A percentile compares a stretch with the other conserved stretches of the same genome.
Conservation (phyloP, 768 basidiomycete genomes). For the Boletus bicolor region DNA sequence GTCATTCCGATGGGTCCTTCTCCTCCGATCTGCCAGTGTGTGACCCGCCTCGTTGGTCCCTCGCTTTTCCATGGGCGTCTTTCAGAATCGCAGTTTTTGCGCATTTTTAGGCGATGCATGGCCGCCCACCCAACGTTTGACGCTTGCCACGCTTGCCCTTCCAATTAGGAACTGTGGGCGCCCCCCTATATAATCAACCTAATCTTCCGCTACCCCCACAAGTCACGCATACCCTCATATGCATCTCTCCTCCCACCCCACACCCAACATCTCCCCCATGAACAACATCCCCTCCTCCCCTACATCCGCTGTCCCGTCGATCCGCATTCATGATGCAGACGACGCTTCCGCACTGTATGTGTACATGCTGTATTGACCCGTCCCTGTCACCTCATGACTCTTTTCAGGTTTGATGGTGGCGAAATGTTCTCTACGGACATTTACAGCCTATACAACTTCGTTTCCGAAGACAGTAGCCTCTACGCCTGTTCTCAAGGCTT, state of each 20-base stretch:
- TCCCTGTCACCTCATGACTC: slow-evolving; percentile 8
- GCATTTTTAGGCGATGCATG: slow-evolving; percentile 1
- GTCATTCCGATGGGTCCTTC: neutral
- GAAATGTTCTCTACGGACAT: neutral
- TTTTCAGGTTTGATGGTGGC: slow-evolving; percentile 7
- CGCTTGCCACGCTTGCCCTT: slow-evolving; percentile 10
- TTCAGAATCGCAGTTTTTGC: neutral
- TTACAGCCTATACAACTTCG: neutral
- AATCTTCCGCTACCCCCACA: neutral
- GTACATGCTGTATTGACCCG: neutral
- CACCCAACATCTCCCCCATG: slow-evolving; percentile 5
- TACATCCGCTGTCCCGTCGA: slow-evolving; percentile 14
- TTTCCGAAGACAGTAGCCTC: neutral
- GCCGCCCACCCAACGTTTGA: neutral
- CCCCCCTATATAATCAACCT: slow-evolving; percentile 20
- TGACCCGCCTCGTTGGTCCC: slow-evolving; percentile 1
- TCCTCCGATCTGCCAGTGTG: neutral
- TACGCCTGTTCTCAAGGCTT: slow-evolving; percentile 1
- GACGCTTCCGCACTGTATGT: slow-evolving; percentile 14
- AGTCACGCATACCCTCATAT: slow-evolving; percentile 10
- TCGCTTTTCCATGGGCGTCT: slow-evolving; percentile 12
- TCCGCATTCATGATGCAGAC: slow-evolving; percentile 15
- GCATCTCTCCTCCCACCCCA: neutral
- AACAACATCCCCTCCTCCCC: neutral
- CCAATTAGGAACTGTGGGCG: slow-evolving; percentile 7